Evolutionary conservation across 495 filamentous ascomycete species (phyloP), one percentile per base, ranked within the genome.

Genomic region (Platismatia glauca): DNA sequence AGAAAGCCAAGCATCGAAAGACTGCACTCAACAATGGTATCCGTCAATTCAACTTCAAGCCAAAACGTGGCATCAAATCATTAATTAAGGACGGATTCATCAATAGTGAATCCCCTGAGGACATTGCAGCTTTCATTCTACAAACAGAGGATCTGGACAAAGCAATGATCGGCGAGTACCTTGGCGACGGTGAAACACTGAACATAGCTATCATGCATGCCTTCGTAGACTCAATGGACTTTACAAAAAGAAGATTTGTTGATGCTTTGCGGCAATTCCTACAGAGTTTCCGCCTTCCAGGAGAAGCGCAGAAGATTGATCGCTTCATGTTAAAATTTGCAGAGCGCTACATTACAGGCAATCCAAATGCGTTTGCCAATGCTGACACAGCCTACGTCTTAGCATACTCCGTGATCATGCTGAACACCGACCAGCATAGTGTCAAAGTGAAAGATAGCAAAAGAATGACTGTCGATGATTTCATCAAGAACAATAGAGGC

Each of bases 271-370:
- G 94, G 33, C 83, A 88, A 58, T 99, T 97, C 70, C 77, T 99
- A 18, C 94, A 99, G 74, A 87, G 89, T 55, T 99, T 99, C 78
- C 88, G 94, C 37, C 76, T 99, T 15, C 94, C 94, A 1, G 94
- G 94, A 52, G 94, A 99, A 73, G 92, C 92, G 1, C 94, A 99
- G 72, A 99, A 99, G 77, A 99, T 99, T 66, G 94, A 99, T 84
- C 88, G 94, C 41, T 96, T 97, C 75, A 97, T 99, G 94, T 79
- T 97, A 57, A 99, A 99, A 73, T 99, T 97, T 75, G 95, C 94
- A 46, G 90, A 97, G 69, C 86, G 92, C 33, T 99, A 99, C 70
- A 86, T 92, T 41, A 88, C 85, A 43, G 91, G 91, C 35, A 99
- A 99, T 66, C 94, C 94, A 2, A 95, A 96, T 70, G 92, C 94